phyloP scores from a whole-genome alignment of 2,329 filamentous ascomycete species.

The Zymoseptoria pseudotritici region DNA sequence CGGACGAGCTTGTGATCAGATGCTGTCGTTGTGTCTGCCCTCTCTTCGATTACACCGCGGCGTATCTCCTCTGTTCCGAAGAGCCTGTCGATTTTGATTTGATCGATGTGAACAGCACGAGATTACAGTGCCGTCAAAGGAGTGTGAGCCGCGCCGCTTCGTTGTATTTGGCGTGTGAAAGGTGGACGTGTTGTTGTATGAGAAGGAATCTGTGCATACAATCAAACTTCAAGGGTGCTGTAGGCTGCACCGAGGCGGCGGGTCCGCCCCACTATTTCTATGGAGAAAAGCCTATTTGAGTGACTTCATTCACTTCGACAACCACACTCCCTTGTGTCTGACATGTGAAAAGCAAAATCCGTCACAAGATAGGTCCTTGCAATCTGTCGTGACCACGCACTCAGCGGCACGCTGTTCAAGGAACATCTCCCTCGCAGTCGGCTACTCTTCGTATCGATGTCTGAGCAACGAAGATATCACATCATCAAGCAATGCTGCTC shows the following conservation, averaged over 20 bases:
- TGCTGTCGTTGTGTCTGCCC: background rate
- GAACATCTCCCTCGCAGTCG: too few relatives aligned
- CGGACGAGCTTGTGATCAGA: background rate
- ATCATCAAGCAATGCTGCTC: too few relatives aligned
- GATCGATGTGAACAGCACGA: background rate
- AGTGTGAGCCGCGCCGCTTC: background rate
- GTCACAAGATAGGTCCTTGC: too few relatives aligned
- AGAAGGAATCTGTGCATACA: background rate
- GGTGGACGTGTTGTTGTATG: background rate
- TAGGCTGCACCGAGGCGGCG: background rate
- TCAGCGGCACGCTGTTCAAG: too few relatives aligned
- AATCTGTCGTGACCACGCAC: too few relatives aligned
- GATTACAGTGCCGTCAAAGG: background rate
- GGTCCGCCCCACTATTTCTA: background rate
- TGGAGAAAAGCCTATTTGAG: background rate
- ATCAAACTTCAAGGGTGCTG: background rate
- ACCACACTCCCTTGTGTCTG: background rate
- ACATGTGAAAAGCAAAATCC: background rate
- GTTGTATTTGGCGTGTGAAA: background rate
- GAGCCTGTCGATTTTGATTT: background rate
- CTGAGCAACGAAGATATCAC: too few relatives aligned
- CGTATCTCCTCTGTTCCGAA: background rate
- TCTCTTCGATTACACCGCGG: background rate
- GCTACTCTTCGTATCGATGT: too few relatives aligned
- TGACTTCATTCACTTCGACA: background rate